Base-by-base conservation (phyloP, 768 basidiomycete genomes). In the Wakefieldia striispora region DNA sequence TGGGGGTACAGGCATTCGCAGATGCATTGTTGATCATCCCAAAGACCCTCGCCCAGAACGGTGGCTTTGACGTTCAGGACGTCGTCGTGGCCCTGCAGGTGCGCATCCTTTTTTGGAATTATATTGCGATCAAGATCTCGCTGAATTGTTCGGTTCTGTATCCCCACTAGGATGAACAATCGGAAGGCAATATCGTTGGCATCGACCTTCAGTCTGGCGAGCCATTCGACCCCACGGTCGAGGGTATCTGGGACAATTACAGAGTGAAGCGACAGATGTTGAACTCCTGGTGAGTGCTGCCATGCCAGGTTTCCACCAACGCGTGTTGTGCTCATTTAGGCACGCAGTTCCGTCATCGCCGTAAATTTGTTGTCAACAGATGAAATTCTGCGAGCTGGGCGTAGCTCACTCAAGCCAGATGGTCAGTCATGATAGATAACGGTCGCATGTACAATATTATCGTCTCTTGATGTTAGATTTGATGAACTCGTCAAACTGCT, bases 241-340 rank as follows among this genome's bases (percentile, higher is more conserved):
- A 94, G 64, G 97, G 97, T 33, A 85, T 99, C 23, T 99, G 95
- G 95, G 97, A 99, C 67, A 98, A 97, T 72, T 98, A 97, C 66
- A 79, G 97, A 57, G 97, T 99, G 53, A 99, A 99, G 77, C 78
- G 95, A 53, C 97, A 99, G 67, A 97, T 99, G 93, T 72, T 99
- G 40, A 95, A 97, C 65, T 95, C 93, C 63, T 91, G 91, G 93
- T 94, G 59, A 65, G 84, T 73, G 23, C 35, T 43, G 23, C 31
- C 51, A 47, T 37, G 21, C 49, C 38, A 45, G 33, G 42, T 33
- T 7, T 53, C 47, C 55, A 46, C 45, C 47, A 52, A 47, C 56
- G 51, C 49, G 46, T 56, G 51, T 60, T 45, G 57, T 55, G 55
- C 38, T 62, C 53, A 51, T 67, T 65, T 55, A 65, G 55, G 41